Base-by-base conservation (phyloP, 306 rosid species). In the Glycine tomentella region DNA sequence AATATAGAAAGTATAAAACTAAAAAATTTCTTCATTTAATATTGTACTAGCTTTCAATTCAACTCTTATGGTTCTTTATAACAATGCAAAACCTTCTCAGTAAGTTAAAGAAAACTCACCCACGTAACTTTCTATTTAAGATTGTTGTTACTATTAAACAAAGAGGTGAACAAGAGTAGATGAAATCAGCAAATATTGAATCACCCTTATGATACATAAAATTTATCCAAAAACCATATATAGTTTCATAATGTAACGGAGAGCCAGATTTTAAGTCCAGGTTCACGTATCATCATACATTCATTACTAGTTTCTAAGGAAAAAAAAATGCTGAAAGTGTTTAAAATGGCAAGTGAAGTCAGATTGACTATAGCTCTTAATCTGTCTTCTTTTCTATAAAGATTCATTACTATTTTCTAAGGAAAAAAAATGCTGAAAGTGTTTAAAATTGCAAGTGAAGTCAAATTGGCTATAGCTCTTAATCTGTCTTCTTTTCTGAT, bases 401-500 rank as follows among this genome's bases (percentile, higher is more conserved):
- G 20, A 25, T 25, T 14, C 34, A 65, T 72, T 14, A 25, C 31
- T 25, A 25, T 25, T 25, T 25, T 25, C 31, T 25, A 25, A 25
- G 31, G 25, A 74, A 50, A 38, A 45, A 44, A 74, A 50, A 38
- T 57, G 15, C 67, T 33, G 7, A 57, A 42, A 66, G 57, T 46
- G 72, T 59, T 59, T 68, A 69, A 80, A 69, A 59, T 33, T 58
- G 53, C 44, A 44, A 74, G 44, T 31, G 3, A 58, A 67, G 68
- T 61, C 61, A 61, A 25, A 25, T 5, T 64, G 48, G 55, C 34
- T 62, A 56, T 56, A 36, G 50, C 15, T 42, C 61, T 77, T 50
- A 83, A 56, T 78, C 83, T 34, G 31, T 72, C 76, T 85, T 85
- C 88, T 81, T 85, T 63, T 81, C 85, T 56, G 85, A 36, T 5